phyloP scores from a whole-genome alignment of 2,329 filamentous ascomycete genomes.

The Aspergillus alliaceus region DNA sequence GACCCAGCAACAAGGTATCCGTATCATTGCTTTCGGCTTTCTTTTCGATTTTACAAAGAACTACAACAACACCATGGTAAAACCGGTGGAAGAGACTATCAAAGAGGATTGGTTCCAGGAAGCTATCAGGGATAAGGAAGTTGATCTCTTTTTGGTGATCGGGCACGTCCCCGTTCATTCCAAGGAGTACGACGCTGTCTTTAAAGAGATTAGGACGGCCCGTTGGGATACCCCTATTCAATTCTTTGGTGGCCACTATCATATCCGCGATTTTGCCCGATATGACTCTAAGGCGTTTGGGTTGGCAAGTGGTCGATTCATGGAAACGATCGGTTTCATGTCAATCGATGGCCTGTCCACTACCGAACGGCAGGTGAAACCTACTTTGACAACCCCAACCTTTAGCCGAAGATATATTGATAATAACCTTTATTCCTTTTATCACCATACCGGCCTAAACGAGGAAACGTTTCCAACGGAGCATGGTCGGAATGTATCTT shows the following conservation, averaged over 20 bases:
- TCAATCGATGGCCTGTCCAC: constrained; percentile 69
- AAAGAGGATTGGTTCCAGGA: constrained; percentile 86
- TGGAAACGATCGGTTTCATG: constrained; percentile 94
- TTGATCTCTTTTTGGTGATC: constrained; percentile 82
- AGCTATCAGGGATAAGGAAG: constrained; percentile 73
- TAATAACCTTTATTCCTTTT: constrained; percentile 82
- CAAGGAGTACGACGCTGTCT: constrained; percentile 74
- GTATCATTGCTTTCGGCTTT: constrained; percentile 88
- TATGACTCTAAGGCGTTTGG: constrained; percentile 79
- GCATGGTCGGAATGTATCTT: constrained; percentile 69
- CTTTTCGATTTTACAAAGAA: constrained; percentile 91
- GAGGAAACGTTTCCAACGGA: constrained; percentile 72
- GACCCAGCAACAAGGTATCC: constrained; percentile 83
- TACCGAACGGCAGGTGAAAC: constrained; percentile 31
- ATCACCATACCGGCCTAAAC: constrained; percentile 76
- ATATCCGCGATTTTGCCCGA: constrained; percentile 79
- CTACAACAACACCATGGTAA: constrained; percentile 84
- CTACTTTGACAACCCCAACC: constrained; percentile 42
- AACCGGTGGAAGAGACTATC: constrained; percentile 75
- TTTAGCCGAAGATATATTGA: constrained; percentile 88
- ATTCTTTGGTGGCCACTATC: constrained; percentile 87
- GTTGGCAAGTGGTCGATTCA: constrained; percentile 84
- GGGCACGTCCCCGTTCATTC: constrained; percentile 85
- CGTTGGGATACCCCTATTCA: constrained; percentile 83
- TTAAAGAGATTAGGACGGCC: constrained; percentile 71